Conservation (phyloP, 352 stramenopile species). For the Elongisporangium anandrum region DNA sequence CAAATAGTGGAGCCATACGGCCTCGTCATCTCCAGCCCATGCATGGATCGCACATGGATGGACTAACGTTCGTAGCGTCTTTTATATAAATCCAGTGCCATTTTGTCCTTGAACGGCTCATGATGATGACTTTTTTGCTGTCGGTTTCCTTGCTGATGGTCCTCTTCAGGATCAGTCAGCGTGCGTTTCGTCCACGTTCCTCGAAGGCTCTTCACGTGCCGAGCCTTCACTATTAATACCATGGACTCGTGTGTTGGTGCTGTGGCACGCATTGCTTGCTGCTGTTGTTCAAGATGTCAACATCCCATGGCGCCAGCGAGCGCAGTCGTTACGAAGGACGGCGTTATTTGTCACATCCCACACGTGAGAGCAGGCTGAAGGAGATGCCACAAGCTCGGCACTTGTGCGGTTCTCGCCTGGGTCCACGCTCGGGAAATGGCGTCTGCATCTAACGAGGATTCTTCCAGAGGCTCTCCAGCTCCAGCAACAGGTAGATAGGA, state of each 20-base stretch:
- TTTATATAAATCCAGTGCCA: slow-evolving; percentile 11
- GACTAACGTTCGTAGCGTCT: background rate
- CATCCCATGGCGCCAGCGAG: background rate
- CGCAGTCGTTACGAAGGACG: background rate
- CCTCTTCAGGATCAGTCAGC: background rate
- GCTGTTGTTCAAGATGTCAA: background rate
- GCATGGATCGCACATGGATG: slow-evolving; percentile 2
- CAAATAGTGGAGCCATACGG: too few relatives aligned
- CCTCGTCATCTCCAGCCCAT: background rate
- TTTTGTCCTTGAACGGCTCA: slow-evolving; percentile 3
- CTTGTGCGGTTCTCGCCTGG: background rate
- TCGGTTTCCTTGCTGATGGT: slow-evolving; percentile 4
- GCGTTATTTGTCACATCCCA: background rate
- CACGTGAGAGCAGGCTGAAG: background rate
- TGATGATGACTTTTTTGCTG: slow-evolving; percentile 10
- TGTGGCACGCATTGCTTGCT: background rate
- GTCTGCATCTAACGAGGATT: background rate
- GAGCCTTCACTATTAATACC: background rate
- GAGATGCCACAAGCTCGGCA: background rate
- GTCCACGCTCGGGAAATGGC: background rate
- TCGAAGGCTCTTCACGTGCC: background rate
- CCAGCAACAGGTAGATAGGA: background rate
- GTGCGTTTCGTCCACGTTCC: background rate
- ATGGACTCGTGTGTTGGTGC: too few relatives aligned
- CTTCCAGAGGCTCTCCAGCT: background rate